Percentiles rank a stretch among this genome's conserved stretches.
Conservation (phyloP, 192 early-diverging fungal genomes). For the Backusella parvicylindrica region DNA sequence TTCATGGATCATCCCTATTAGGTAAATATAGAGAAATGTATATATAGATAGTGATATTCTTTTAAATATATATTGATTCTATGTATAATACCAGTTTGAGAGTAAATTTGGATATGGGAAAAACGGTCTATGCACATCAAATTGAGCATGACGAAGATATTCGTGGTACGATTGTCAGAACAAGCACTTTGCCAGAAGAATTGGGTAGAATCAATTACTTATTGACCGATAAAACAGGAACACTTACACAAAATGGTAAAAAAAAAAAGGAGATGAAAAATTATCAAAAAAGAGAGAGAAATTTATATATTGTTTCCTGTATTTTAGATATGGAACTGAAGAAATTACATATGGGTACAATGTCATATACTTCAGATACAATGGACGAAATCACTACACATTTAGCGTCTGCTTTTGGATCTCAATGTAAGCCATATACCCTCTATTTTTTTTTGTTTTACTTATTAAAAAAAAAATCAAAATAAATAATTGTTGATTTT, state of each 20-base stretch:
- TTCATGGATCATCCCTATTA: conserved; percentile 94
- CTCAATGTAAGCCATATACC: conserved; percentile 11
- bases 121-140: conserved; percentile 84
- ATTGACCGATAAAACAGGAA: conserved; percentile 95
- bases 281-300: background rate
- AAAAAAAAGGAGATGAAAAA: background rate
- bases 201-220: conserved; percentile 91
- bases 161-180: conserved; percentile 83
- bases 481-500: background rate
- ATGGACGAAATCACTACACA: conserved; percentile 85
- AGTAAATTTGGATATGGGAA: conserved; percentile 96
- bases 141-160: conserved; percentile 90
- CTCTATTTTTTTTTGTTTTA: no score
- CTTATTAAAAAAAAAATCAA: conserved; percentile 11
- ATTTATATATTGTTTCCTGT: background rate
- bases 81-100: conserved; percentile 53
- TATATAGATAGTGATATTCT: background rate
- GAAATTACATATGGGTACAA: conserved; percentile 92
- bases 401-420: conserved; percentile 51
- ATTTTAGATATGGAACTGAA: conserved; percentile 90
- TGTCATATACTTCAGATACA: conserved; percentile 86
- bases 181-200: conserved; percentile 94
- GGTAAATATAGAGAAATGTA: conserved; percentile 28
- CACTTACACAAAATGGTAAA: conserved; percentile 87
- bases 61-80: background rate